Evolutionary conservation across 306 rosid species (phyloP).

Genomic region (Gastrolobium villosum): DNA sequence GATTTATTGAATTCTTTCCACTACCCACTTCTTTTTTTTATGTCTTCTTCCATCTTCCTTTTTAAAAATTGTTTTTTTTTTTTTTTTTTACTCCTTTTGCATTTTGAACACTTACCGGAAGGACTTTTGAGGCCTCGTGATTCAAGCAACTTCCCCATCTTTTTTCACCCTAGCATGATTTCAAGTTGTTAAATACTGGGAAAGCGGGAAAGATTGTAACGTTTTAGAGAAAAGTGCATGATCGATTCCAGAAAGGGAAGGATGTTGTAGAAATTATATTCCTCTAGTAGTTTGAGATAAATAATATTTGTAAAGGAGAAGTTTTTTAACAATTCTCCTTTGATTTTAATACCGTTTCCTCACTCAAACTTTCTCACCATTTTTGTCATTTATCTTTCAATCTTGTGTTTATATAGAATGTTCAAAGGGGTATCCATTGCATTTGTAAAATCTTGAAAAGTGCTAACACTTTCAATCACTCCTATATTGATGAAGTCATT

Average conservation of each 20-base stretch:
- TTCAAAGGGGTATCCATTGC: conserved; percentile 36
- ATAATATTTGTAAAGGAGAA: conserved; percentile 72
- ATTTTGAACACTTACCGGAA: conserved; percentile 58
- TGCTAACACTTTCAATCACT: conserved; percentile 44
- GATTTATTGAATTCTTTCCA: conserved; percentile 86
- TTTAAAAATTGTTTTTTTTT: no score
- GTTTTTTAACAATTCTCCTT: conserved; percentile 64
- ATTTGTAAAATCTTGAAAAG: conserved; percentile 47
- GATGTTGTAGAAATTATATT: conserved; percentile 61
- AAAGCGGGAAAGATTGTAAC: conserved; percentile 54
- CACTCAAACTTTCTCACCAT: conserved; percentile 25
- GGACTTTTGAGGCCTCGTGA: conserved; percentile 55
- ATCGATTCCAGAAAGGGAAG: conserved; percentile 43
- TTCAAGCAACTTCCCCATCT: conserved; percentile 52
- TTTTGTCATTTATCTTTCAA: conserved; percentile 7
- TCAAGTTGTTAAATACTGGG: conserved; percentile 51
- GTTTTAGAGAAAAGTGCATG: conserved; percentile 48
- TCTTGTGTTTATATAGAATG: conserved; percentile 41
- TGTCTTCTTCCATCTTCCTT: conserved; percentile 45
- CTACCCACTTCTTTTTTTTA: conserved; percentile 44
- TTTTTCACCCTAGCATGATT: conserved; percentile 56
- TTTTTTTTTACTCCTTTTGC: conserved; percentile 29
- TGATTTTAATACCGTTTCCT: conserved; percentile 32
- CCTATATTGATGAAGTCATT: conserved; percentile 41
- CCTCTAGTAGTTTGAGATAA: conserved; percentile 59